Evolutionary conservation across 2,329 filamentous ascomycete species (phyloP), one percentile per base, ranked within the genome.

Genomic region (Talaromyces sp.): DNA sequence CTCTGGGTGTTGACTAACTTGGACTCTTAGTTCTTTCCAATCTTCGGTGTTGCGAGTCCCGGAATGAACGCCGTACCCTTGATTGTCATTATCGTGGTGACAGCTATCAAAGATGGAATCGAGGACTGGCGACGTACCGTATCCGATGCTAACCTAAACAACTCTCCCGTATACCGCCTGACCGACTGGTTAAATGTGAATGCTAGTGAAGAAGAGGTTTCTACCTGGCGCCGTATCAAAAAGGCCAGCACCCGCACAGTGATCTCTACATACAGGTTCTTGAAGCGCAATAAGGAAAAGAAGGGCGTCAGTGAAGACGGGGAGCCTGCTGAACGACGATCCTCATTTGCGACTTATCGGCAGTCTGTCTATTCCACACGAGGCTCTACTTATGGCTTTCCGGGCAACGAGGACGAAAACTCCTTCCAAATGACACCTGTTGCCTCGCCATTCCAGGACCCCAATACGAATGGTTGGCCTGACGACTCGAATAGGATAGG

Each of bases 351-450:
- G 2, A 81, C 82, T 24, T 81, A 81, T 51, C 82, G 85, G 53
- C 78, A 78, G 29, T 85, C 87, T 1, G 78, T 84, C 55, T 76
- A 82, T 43, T 84, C 84, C 3, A 80, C 82, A 41, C 78, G 80
- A 60, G 76, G 75, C n/a, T 81, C 80, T 2, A 77, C 77, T 65
- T 71, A 80, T 81, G 21, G 79, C 72, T 46, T 46, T 19, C 43
- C 43, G n/a, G 43, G 43, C 60, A 72, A 73, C 38, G 70, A 74
- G 29, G 64, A 73, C 26, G 75, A 70, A 26, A 72, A 90, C 61
- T 90, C 89, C 27, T 96, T 99, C 58, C 92, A 93, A 70, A 96
- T 99, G 93, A 98, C 93, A 0, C 93, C 93, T 0, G 93, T 99
- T 19, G 87, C 89, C 2, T 97, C 93, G 1, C 92, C 91, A 5